Conservation (phyloP, 352 stramenopile species). For the Phytophthora sp. region DNA sequence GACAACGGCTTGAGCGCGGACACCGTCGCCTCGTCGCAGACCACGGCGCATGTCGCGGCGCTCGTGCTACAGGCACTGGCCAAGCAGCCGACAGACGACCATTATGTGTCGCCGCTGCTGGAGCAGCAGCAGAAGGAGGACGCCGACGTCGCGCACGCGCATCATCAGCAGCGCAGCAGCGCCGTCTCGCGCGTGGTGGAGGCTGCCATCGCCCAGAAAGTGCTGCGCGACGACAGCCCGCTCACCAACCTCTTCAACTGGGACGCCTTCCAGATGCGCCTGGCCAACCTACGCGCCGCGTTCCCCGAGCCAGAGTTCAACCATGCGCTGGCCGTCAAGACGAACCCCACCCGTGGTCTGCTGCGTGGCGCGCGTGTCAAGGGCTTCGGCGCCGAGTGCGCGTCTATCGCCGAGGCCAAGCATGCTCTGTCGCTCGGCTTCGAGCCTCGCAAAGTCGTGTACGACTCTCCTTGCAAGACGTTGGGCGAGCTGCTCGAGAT, state of each 20-base stretch:
- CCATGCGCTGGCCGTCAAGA: conserved; percentile 82
- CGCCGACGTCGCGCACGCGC: conserved; percentile 25
- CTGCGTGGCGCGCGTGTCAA: conserved; percentile 54
- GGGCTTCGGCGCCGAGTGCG: conserved; percentile 82
- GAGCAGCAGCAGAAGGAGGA: conserved; percentile 45
- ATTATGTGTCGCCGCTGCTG: conserved; percentile 61
- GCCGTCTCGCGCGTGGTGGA: conserved; percentile 54
- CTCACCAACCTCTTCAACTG: conserved; percentile 72
- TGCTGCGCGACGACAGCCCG: conserved; percentile 63
- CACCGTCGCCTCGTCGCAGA: conserved; percentile 14
- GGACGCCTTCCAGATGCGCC: conserved; percentile 62
- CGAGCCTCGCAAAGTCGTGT: conserved; percentile 81
- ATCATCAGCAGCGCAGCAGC: conserved; percentile 43
- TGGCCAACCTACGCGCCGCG: conserved; percentile 56
- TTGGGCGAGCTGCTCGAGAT: conserved; percentile 79
- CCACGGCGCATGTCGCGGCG: conserved; percentile 28
- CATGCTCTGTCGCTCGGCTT: conserved; percentile 81
- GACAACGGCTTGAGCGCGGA: conserved; percentile 34
- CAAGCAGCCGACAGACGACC: conserved; percentile 10
- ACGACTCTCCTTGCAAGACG: conserved; percentile 94
- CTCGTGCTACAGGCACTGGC: conserved; percentile 40
- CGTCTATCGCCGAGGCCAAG: conserved; percentile 82
- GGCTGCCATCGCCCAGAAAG: conserved; percentile 50
- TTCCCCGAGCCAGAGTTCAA: conserved; percentile 75
- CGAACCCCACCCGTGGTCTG: conserved; percentile 76